These are phyloP conservation scores for Aurantiochytrium sp. DNA, from an alignment of 108 stramenopile genomes.

Conservation along the genomic window DNA sequence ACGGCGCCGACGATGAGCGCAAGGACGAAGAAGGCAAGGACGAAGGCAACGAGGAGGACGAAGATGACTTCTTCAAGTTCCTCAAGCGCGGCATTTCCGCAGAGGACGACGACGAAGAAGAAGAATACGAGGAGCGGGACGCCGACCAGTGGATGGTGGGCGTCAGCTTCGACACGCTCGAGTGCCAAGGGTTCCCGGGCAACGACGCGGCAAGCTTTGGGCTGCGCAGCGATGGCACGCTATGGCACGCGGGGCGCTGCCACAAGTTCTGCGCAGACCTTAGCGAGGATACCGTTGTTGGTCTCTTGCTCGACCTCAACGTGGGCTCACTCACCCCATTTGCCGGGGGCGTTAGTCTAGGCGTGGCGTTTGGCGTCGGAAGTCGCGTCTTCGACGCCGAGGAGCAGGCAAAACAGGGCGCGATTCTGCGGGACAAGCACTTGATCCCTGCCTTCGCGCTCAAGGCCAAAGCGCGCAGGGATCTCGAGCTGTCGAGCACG, in stretches of 20 bases:
- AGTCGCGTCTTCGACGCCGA: background rate
- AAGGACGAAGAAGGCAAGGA: too few relatives aligned
- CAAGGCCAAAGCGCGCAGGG: background rate
- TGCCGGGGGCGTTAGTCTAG: background rate
- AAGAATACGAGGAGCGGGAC: background rate
- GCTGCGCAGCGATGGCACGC: conserved; percentile 8
- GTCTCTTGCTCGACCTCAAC: background rate
- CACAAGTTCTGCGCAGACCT: background rate
- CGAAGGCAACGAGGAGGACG: too few relatives aligned
- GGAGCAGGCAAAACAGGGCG: background rate
- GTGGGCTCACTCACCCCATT: conserved; percentile 1
- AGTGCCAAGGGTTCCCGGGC: conserved; percentile 16
- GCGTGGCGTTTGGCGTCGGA: background rate
- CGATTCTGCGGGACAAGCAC: background rate
- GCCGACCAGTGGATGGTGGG: conserved; percentile 6
- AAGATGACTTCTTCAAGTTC: too few relatives aligned
- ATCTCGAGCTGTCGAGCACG: background rate
- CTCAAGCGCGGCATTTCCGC: background rate
- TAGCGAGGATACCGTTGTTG: background rate
- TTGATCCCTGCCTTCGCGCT: conserved; percentile 14
- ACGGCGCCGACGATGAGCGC: too few relatives aligned
- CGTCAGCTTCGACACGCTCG: background rate
- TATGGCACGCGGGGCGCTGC: background rate
- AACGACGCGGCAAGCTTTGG: background rate
- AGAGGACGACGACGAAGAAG: background rate